Evolutionary conservation across 768 basidiomycete species (phyloP).

Genomic region (Kwoniella europaea): DNA sequence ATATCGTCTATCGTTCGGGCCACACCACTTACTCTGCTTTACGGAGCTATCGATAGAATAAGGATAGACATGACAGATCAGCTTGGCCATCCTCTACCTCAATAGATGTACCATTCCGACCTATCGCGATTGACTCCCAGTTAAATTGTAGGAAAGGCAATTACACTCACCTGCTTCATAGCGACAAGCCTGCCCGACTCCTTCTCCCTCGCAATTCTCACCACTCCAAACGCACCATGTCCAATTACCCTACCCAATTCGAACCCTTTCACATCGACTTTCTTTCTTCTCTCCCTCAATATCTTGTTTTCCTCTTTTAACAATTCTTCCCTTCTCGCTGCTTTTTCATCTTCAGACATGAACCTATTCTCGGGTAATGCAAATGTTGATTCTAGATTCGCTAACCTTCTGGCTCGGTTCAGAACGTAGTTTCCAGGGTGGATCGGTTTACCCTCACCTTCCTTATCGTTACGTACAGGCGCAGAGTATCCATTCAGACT

Average conservation of each 20-base stretch:
- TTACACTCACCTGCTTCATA: constrained; percentile 83
- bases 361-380: constrained; percentile 55
- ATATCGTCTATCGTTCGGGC: not conserved
- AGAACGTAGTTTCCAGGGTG: constrained; percentile 80
- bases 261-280: constrained; percentile 84
- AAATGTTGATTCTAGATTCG: constrained; percentile 88
- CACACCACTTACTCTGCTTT: constrained; percentile 53
- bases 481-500: constrained; percentile 24
- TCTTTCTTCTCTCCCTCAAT: constrained; percentile 78
- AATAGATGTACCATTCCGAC: no score
- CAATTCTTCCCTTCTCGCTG: constrained; percentile 75
- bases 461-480: constrained; percentile 62
- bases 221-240: constrained; percentile 96
- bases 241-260: constrained; percentile 90
- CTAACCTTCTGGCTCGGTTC: constrained; percentile 79
- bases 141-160: no score
- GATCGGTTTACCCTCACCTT: constrained; percentile 64
- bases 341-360: constrained; percentile 72
- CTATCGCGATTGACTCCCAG: constrained; percentile 22
- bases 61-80: not conserved
- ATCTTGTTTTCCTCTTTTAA: constrained; percentile 86
- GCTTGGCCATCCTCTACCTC: constrained; percentile 7
- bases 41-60: constrained; percentile 38
- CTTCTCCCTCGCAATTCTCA: constrained; percentile 85
- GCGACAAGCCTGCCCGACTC: constrained; percentile 80